Conservation (phyloP, 2,329 filamentous ascomycete genomes). For the Incumbomyces delicatus region DNA sequence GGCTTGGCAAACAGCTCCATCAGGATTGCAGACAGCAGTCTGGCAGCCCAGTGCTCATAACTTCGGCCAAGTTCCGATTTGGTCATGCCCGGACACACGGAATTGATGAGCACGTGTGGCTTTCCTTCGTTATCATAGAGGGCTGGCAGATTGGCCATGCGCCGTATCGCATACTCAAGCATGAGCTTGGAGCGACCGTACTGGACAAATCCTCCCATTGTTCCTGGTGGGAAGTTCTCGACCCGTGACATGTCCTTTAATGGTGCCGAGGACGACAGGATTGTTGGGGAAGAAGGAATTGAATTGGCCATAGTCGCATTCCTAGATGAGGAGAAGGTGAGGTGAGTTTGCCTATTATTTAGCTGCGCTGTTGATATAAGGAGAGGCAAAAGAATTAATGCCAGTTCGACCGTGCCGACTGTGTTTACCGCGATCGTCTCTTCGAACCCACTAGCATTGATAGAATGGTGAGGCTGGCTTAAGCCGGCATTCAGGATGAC, state of each 20-base stretch:
- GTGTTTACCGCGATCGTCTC: slow-evolving; percentile 49
- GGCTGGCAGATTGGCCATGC: slow-evolving; percentile 24
- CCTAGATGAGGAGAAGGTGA: slow-evolving; percentile 38
- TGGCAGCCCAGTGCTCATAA: slow-evolving; percentile 17
- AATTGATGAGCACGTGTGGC: slow-evolving; percentile 34
- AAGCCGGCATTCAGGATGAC: slow-evolving; percentile 39
- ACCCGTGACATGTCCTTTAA: slow-evolving; percentile 28
- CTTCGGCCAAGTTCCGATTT: slow-evolving; percentile 33
- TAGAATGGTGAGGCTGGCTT: slow-evolving; percentile 28
- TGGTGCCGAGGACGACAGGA: slow-evolving; percentile 19
- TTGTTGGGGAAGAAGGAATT: slow-evolving; percentile 24
- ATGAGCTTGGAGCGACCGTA: slow-evolving; percentile 36
- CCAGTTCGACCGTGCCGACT: slow-evolving; percentile 47
- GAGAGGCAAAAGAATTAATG: slow-evolving; percentile 42
- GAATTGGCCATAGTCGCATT: slow-evolving; percentile 26
- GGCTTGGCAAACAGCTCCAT: slow-evolving; percentile 32
- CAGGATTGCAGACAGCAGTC: slow-evolving; percentile 21
- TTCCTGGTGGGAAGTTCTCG: slow-evolving; percentile 19
- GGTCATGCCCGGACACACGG: slow-evolving; percentile 37
- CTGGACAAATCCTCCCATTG: slow-evolving; percentile 23
- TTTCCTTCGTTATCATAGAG: slow-evolving; percentile 18
- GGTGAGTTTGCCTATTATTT: slow-evolving; percentile 25
- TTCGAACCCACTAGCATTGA: slow-evolving; percentile 39
- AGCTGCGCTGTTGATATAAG: slow-evolving; percentile 28
- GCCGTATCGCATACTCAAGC: slow-evolving; percentile 33